phyloP scores from a whole-genome alignment of 1,139 yeast genomes.

The Yueomyces sp. region DNA sequence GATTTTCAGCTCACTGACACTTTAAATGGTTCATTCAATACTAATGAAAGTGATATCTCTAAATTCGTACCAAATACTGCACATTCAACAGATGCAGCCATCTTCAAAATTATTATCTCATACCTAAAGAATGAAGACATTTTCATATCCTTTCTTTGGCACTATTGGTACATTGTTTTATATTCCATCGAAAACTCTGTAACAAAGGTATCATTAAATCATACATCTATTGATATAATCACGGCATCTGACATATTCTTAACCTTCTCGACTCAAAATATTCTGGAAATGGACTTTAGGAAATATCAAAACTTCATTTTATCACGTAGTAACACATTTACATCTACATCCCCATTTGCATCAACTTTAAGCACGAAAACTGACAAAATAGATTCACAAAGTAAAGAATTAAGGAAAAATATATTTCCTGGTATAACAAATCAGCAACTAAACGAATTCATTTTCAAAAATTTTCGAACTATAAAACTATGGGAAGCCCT shows the following conservation, averaged over 20 bases:
- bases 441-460: constrained; percentile 12
- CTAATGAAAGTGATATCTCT: constrained; percentile 7
- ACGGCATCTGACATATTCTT: constrained; percentile 14
- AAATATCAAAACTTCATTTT: constrained; percentile 10
- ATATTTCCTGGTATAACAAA: constrained; percentile 3
- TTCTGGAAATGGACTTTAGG: constrained; percentile 11
- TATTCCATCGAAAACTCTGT: constrained; percentile 1
- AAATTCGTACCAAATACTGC: constrained; percentile 5
- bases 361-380: neutral
- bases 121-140: constrained; percentile 19
- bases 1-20: neutral
- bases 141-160: constrained; percentile 21
- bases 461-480: constrained; percentile 14
- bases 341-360: neutral
- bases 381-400: neutral
- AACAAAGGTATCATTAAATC: neutral
- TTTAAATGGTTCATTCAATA: constrained; percentile 2
- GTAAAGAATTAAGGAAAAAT: neutral
- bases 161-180: constrained; percentile 20
- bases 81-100: neutral
- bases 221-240: constrained; percentile 4
- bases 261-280: constrained; percentile 7
- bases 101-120: constrained; percentile 17
- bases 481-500: constrained; percentile 18
- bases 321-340: neutral